A percentile compares a stretch with the other conserved stretches of the same genome.
Conservation (phyloP, 441 rosid genomes). For the Cnidoscolus chayamansa region DNA sequence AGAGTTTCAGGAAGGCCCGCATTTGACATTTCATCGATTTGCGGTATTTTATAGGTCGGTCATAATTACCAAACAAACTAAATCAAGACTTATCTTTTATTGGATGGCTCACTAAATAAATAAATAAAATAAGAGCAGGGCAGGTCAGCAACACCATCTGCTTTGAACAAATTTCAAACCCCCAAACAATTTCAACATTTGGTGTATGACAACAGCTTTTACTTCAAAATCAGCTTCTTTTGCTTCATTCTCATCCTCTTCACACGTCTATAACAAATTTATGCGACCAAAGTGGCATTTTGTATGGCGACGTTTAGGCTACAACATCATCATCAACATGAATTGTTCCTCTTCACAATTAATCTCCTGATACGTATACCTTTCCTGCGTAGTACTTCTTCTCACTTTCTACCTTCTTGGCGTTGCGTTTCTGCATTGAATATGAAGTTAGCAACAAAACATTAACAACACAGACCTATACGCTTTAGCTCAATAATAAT, state of each 20-base stretch:
- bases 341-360: constrained; percentile 14
- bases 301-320: constrained; percentile 18
- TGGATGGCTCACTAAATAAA: no score
- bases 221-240: background rate
- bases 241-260: background rate
- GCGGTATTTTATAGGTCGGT: no score
- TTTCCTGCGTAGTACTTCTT: constrained; percentile 76
- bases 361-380: constrained; percentile 65
- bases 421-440: constrained; percentile 69
- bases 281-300: background rate
- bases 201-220: no score
- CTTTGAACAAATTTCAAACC: background rate
- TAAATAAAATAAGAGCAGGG: background rate
- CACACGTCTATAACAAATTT: background rate
- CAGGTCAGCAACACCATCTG: background rate
- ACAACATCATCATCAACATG: constrained; percentile 19
- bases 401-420: constrained; percentile 72
- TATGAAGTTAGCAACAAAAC: background rate
- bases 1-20: no score
- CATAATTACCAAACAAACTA: no score
- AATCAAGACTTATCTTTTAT: no score
- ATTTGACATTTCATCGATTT: no score
- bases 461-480: background rate
- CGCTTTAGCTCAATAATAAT: no score
- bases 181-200: background rate